Evolutionary conservation across 768 basidiomycete species (phyloP).

Genomic region (Lentinus tigrinus): DNA sequence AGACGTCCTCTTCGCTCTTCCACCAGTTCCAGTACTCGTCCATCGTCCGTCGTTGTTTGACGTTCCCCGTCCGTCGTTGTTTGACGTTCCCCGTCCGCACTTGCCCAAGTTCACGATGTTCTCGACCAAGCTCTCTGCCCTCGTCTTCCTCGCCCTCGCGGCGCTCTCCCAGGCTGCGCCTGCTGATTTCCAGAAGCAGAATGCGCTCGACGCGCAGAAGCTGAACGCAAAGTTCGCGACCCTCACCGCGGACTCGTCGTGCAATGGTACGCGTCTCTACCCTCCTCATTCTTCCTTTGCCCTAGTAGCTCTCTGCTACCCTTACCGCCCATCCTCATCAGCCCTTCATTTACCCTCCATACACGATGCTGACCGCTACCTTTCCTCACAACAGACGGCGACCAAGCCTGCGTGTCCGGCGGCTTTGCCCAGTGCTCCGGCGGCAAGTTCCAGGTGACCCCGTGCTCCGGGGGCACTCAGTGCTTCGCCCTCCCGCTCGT

Average conservation of each 20-base stretch:
- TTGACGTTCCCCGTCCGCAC: not conserved
- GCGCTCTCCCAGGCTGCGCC: constrained; percentile 14
- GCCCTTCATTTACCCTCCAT: no score
- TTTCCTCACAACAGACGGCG: constrained; percentile 22
- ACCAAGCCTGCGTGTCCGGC: constrained; percentile 37
- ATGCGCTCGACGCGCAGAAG: constrained; percentile 37
- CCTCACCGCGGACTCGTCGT: constrained; percentile 28
- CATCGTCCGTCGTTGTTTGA: not conserved
- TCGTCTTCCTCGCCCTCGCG: constrained; percentile 20
- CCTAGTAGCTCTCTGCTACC: no score
- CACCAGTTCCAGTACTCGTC: not conserved
- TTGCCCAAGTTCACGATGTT: constrained; percentile 2
- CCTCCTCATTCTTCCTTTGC: not conserved
- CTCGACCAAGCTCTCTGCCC: constrained; percentile 17
- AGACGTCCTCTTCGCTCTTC: not conserved
- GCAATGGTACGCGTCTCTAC: constrained; percentile 26
- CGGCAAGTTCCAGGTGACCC: constrained; percentile 32
- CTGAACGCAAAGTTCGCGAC: constrained; percentile 35
- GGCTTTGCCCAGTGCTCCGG: constrained; percentile 40
- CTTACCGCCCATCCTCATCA: not conserved
- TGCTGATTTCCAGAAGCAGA: constrained; percentile 27
- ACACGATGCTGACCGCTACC: not conserved
- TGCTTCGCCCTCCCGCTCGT: constrained; percentile 45
- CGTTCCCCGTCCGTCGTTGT: not conserved
- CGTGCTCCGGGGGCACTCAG: constrained; percentile 29